Evolutionary conservation across 2,329 filamentous ascomycete species (phyloP).

Genomic region (Ophiostoma perfectum): DNA sequence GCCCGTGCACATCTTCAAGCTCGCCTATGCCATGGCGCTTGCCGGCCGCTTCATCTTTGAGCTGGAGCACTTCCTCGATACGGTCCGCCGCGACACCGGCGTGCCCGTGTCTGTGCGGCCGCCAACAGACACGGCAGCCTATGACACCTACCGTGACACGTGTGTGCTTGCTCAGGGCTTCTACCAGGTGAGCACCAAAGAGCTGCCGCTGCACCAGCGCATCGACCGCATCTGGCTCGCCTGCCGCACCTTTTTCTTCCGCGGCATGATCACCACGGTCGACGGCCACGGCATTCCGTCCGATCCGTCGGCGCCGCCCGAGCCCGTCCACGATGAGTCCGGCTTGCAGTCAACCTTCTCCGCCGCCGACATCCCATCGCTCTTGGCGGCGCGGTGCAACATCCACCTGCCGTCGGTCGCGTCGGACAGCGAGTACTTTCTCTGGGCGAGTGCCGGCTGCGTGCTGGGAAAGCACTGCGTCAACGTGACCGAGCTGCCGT

Average conservation of each 20-base stretch:
- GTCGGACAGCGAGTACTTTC: conserved; percentile 8
- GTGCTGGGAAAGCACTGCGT: conserved; percentile 17
- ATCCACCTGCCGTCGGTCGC: not conserved
- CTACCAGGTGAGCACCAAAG: not conserved
- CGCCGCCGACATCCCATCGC: not conserved
- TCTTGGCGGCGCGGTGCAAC: not conserved
- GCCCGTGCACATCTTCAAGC: conserved; percentile 16
- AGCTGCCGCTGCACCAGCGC: not conserved
- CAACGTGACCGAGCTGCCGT: conserved; percentile 6
- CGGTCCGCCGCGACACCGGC: not conserved
- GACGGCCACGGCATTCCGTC: conserved; percentile 7
- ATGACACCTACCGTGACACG: not conserved
- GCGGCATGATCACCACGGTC: conserved; percentile 15
- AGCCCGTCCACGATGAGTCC: not conserved
- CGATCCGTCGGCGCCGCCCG: not conserved
- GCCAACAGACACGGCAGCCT: not conserved
- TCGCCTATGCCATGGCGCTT: conserved; percentile 15
- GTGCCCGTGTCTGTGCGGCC: not conserved
- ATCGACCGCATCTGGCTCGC: conserved; percentile 20
- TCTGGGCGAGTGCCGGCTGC: conserved; percentile 19
- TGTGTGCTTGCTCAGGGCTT: not conserved
- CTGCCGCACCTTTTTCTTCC: conserved; percentile 13
- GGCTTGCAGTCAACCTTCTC: not conserved
- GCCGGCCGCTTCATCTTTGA: conserved; percentile 17
- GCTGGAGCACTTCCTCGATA: conserved; percentile 1